These are phyloP conservation scores for Blastobotrys elegans DNA, from an alignment of 1,139 yeast species.

Conservation along the genomic window DNA sequence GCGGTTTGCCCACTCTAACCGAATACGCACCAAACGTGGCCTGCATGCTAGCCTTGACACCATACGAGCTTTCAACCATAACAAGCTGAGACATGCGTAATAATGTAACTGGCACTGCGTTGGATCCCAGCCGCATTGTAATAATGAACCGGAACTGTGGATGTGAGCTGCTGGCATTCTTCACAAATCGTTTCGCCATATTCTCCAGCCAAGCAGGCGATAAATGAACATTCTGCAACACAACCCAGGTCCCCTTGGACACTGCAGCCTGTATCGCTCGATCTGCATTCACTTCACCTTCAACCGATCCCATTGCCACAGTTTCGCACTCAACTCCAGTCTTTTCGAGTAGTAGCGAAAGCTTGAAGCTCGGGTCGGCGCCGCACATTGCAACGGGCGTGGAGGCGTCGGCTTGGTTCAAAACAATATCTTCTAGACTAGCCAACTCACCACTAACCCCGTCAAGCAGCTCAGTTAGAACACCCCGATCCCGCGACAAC, in stretches of 20 bases:
- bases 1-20: conserved; percentile 28
- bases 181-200: conserved; percentile 45
- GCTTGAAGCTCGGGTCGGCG: conserved; percentile 59
- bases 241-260: conserved; percentile 56
- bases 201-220: conserved; percentile 58
- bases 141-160: conserved; percentile 49
- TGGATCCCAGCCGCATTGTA: conserved; percentile 47
- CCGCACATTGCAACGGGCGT: conserved; percentile 53
- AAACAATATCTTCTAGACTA: conserved; percentile 17
- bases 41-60: conserved; percentile 47
- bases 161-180: conserved; percentile 23
- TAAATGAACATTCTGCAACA: conserved; percentile 75
- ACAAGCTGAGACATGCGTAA: conserved; percentile 49
- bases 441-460: conserved; percentile 19
- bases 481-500: conserved; percentile 43
- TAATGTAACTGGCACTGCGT: conserved; percentile 52
- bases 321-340: conserved; percentile 34
- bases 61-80: conserved; percentile 57
- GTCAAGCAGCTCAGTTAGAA: conserved; percentile 42
- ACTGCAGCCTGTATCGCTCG: conserved; percentile 46
- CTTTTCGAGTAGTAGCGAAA: conserved; percentile 43
- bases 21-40: conserved; percentile 34
- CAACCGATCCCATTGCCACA: conserved; percentile 74
- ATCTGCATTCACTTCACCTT: conserved; percentile 56
- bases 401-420: conserved; percentile 20